Base-by-base conservation (phyloP, 805 yeast species). In the Ogataea henricii region DNA sequence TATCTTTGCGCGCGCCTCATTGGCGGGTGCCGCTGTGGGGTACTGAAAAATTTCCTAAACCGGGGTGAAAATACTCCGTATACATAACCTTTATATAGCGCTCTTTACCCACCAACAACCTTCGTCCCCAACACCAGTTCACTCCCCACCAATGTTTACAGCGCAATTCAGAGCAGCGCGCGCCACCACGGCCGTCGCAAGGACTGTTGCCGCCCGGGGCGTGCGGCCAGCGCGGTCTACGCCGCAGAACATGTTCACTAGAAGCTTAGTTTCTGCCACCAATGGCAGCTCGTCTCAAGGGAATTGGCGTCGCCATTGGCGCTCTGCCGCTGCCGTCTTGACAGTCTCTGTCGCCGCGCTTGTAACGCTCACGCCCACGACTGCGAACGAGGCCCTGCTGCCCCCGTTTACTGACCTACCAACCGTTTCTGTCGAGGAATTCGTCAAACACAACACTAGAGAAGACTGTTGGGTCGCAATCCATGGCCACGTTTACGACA, bases 381-480 rank as follows among this genome's bases (percentile, higher is more conserved):
- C 34, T 2, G 22, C 42, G 14, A 26, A 27, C 16, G 42, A 39
- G 23, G 32, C 42, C 4, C 37, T n/a, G 5, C 5, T 17, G 23
- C 23, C 42, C 4, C 37, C 23, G 5, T 9, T 17, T 10, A 17
- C 40, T n/a, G 40, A 21, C 17, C 12, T 22, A 13, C 36, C 43
- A 5, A 10, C 17, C 9, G 44, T 71, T 20, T 37, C 67, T 1
- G 62, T 75, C n/a, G 61, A 62, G 5, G 77, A 72, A 59, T 73
- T 80, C 22, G 63, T 66, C n/a, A 68, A 71, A 47, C 94, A 86
- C 69, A 76, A 77, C 65, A 58, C 67, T 16, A 71, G 72, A 50
- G 74, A 78, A 16, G 88, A 85, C 61, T 82, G 94, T 67, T 90
- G 97, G 97, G 87, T 89, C 16, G 82, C 86, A 7, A 80, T 90